Conservation (phyloP, 257 asterid species). For the Oldenlandia corymbosa region DNA sequence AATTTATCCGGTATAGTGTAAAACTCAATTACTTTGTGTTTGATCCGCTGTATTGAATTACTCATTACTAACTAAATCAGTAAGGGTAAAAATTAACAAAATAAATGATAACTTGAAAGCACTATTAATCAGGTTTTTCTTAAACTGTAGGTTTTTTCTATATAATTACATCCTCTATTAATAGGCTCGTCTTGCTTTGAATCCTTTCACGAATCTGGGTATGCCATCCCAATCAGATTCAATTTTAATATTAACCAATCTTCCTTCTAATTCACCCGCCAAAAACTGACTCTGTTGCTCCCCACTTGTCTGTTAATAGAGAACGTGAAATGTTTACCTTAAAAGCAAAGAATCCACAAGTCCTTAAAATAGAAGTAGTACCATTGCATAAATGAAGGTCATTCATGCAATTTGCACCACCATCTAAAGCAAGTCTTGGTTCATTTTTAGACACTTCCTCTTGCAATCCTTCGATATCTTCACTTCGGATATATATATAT, state of each 20-base stretch:
- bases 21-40: too few relatives aligned
- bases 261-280: constrained; percentile 38
- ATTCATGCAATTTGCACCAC: constrained; percentile 64
- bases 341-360: constrained; percentile 83
- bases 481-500: constrained; percentile 74
- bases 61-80: too few relatives aligned
- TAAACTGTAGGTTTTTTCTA: background rate
- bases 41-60: too few relatives aligned
- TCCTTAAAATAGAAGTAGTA: constrained; percentile 57
- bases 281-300: constrained; percentile 59
- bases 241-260: constrained; percentile 43
- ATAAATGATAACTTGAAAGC: background rate
- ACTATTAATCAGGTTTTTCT: background rate
- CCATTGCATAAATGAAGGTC: constrained; percentile 76
- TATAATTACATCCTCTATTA: background rate
- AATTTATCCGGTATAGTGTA: too few relatives aligned
- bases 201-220: constrained; percentile 72
- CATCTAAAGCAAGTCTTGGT: constrained; percentile 82
- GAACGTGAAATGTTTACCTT: constrained; percentile 53
- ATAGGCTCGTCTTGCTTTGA: constrained; percentile 29
- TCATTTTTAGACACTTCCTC: constrained; percentile 78
- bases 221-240: constrained; percentile 63
- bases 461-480: constrained; percentile 57
- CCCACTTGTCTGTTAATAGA: constrained; percentile 75
- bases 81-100: background rate